Evolutionary conservation across 2,329 filamentous ascomycete genomes (phyloP), one percentile per base, ranked within the genome.

Genomic region (Parafenestella ontariensis): DNA sequence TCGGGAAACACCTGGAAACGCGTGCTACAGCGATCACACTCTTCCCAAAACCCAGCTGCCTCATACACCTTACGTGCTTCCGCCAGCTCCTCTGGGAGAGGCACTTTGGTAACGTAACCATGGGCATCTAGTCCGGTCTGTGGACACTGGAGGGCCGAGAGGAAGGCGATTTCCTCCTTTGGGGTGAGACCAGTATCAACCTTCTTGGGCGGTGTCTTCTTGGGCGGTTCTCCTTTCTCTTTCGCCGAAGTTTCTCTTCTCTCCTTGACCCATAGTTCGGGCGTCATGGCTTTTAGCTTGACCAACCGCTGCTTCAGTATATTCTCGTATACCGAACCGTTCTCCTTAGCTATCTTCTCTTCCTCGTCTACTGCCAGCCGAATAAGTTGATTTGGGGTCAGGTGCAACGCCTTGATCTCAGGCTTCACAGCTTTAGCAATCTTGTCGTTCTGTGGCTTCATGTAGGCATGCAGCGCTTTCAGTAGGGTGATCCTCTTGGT

Each of bases 1-100:
- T 92, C 91, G 0, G 93, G 92, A 61, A 96, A 98, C 3, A 96
- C 91, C 69, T 96, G 91, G 69, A 99, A 99, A 20, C 94, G 87
- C 29, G 87, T 87, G 37, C 83, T 83, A 76, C 95, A 99, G 18
- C 95, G 88, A 68, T 96, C 93, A 68, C 95, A 99, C 45, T 87
- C 83, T 77, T 99, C 95, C 83, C 89, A 96, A 43, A 91, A 91
- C 47, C 86, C 84, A 11, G 89, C 85, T 7, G 86, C 81, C 43
- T 85, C 80, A 0, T 91, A 82, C 0, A 87, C 91, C 39, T 84
- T 81, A 29, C 80, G 84, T 0, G 91, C 89, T 46, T 83, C 81
- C 46, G 84, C 79, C 17, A 97, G 84, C 17, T 91, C 89, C 7
- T 83, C 82, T 1, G 84, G 79, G 0, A 85, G 83, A 0, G 93